These are phyloP conservation scores for Deinandra increscens DNA, from an alignment of 129 eudicot species.

Conservation along the genomic window DNA sequence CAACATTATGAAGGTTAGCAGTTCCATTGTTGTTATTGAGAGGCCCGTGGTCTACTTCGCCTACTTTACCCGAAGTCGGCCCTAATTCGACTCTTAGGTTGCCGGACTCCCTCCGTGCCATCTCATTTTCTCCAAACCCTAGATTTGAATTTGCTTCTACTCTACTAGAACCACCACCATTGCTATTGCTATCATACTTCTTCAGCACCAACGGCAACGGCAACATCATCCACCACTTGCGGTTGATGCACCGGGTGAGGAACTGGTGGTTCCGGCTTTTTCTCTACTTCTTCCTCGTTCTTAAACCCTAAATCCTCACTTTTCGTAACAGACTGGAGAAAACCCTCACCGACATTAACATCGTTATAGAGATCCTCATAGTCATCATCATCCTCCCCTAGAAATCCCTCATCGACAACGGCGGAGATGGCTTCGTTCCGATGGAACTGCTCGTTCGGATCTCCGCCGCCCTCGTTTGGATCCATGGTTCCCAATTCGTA, in stretches of 20 bases:
- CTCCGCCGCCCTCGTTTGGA: slow-evolving; percentile 43
- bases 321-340: slow-evolving; percentile 51
- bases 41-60: slow-evolving; percentile 38
- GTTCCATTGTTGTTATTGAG: not conserved
- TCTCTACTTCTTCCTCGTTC: slow-evolving; percentile 35
- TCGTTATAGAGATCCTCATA: slow-evolving; percentile 82
- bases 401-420: slow-evolving; percentile 69
- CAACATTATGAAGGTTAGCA: slow-evolving; percentile 22
- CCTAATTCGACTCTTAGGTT: slow-evolving; percentile 58
- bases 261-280: slow-evolving; percentile 16
- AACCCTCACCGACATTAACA: slow-evolving; percentile 82
- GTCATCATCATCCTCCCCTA: slow-evolving; percentile 76
- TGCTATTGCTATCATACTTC: slow-evolving; percentile 38
- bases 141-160: slow-evolving; percentile 36
- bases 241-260: slow-evolving; percentile 28
- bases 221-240: slow-evolving; percentile 18
- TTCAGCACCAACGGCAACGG: slow-evolving; percentile 17
- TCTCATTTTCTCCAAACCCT: slow-evolving; percentile 39
- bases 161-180: slow-evolving; percentile 31
- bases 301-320: slow-evolving; percentile 45
- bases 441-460: slow-evolving; percentile 31
- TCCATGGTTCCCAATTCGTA: slow-evolving; percentile 37
- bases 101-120: not conserved
- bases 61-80: slow-evolving; percentile 41
- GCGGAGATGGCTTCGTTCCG: slow-evolving; percentile 75